Evolutionary conservation across 805 yeast species (phyloP), one percentile per base, ranked within the genome.

Genomic region (Candida chauliodis): DNA sequence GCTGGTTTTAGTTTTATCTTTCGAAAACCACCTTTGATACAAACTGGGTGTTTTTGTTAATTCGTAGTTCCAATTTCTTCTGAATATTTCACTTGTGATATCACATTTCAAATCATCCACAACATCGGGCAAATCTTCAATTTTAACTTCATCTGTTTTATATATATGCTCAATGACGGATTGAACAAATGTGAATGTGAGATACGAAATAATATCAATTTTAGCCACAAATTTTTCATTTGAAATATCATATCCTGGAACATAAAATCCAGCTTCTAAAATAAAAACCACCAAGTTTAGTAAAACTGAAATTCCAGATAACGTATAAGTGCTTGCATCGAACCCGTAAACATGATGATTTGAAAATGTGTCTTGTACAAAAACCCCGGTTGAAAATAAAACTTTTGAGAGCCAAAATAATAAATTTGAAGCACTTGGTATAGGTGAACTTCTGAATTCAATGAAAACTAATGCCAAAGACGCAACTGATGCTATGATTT

Each of bases 91-190:
- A 27, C 41, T 52, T 13, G 56, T 52, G 11, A 37, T 44, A 22
- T 49, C 50, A 33, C 43, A 38, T 21, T 37, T 40, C 14, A 48
- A 24, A 15, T 48, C 49, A 19, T 43, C 42, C 1, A 43, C 43
- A 37, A 37, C 50, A 14, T 75, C 71, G 9, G 96, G 96, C 36
- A 91, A 71, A 56, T 89, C 96, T 2, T 68, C 63, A 6, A 48
- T 44, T 20, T 39, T 42, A 15, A 58, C 53, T 13, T 50, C 50
- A 16, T 45, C 49, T 5, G 55, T 50, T 17, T 40, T 35, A 43
- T 56, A 49, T 32, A 59, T 52, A 17, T 48, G 37, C 14, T 44
- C 36, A 29, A 63, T 54, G 18, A 53, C 43, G 2, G 61, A 59
- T 24, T 54, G 50, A 30, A 60, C 43, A 56, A 59, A 63, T 16